These are phyloP conservation scores for Ophiostoma pallidulum DNA, from an alignment of 2,329 filamentous ascomycete species.

Conservation along the genomic window DNA sequence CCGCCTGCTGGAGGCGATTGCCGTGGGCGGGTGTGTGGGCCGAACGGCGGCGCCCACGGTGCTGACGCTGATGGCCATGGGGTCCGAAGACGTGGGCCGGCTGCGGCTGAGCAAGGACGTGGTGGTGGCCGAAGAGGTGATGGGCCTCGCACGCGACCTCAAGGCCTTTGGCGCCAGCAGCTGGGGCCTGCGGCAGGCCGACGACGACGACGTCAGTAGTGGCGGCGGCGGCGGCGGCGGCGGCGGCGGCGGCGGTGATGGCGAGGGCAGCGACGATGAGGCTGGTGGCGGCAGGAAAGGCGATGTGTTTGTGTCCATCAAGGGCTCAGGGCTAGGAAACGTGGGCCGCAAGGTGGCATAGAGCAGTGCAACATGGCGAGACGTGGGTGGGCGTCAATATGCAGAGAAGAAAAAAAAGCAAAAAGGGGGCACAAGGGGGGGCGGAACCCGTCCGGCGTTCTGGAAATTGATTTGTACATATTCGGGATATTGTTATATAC, in stretches of 20 bases:
- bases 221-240: constrained; percentile 53
- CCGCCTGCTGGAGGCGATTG: constrained; percentile 76
- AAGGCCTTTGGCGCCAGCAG: constrained; percentile 81
- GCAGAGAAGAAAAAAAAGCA: constrained; percentile 7
- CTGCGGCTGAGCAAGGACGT: constrained; percentile 74
- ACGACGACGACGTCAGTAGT: constrained; percentile 51
- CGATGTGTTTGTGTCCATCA: constrained; percentile 79
- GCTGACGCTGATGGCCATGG: constrained; percentile 93
- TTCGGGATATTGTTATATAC: neutral
- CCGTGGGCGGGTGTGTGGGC: constrained; percentile 72
- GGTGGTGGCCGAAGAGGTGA: constrained; percentile 67
- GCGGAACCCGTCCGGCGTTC: neutral
- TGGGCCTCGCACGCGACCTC: constrained; percentile 75
- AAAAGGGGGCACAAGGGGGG: neutral
- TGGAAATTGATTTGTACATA: neutral
- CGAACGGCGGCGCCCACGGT: constrained; percentile 63
- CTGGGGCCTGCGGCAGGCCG: constrained; percentile 77
- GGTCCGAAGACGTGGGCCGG: constrained; percentile 86
- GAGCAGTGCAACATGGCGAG: neutral
- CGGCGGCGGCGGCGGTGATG: constrained; percentile 46
- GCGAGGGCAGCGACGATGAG: constrained; percentile 47
- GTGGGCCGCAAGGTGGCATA: constrained; percentile 74
- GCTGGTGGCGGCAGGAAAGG: constrained; percentile 25
- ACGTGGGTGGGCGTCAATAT: too few species aligned
- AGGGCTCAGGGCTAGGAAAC: constrained; percentile 88